Conservation (phyloP, 2,329 filamentous ascomycete genomes). For the Triangularia setosa region DNA sequence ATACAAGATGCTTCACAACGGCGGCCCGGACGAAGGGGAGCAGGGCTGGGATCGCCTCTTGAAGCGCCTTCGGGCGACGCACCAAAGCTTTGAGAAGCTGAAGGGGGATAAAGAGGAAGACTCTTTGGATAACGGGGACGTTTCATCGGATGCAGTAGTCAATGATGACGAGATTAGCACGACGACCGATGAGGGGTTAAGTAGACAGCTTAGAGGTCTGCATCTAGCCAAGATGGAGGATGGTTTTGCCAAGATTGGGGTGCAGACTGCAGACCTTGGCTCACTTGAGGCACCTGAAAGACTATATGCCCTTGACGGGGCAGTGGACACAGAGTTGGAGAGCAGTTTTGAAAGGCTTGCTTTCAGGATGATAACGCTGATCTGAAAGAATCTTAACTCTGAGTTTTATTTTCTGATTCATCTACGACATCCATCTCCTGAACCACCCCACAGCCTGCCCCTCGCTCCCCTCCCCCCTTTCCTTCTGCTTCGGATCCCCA, state of each 20-base stretch:
- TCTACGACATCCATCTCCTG: slow-evolving; percentile 12
- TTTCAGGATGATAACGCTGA: not conserved
- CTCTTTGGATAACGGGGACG: no score
- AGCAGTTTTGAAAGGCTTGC: not conserved
- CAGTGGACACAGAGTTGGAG: not conserved
- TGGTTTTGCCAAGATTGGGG: not conserved
- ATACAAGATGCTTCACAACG: not conserved
- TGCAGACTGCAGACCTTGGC: no score
- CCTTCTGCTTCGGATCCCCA: slow-evolving; percentile 32
- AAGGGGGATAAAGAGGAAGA: not conserved
- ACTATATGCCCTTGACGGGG: not conserved
- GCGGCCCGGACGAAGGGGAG: not conserved
- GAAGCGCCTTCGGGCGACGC: not conserved
- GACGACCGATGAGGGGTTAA: no score
- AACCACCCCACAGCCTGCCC: slow-evolving; percentile 39
- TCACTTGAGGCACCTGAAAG: not conserved
- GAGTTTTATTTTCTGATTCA: no score
- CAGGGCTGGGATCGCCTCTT: not conserved
- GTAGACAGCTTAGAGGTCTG: not conserved
- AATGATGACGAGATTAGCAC: not conserved
- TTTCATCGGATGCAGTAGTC: not conserved
- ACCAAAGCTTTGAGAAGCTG: not conserved
- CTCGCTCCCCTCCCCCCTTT: slow-evolving; percentile 33
- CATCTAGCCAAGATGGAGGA: not conserved
- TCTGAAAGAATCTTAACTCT: not conserved